Evolutionary conservation across 2,329 filamentous ascomycete species (phyloP).

Genomic region (Aspergillus pseudonomiae): DNA sequence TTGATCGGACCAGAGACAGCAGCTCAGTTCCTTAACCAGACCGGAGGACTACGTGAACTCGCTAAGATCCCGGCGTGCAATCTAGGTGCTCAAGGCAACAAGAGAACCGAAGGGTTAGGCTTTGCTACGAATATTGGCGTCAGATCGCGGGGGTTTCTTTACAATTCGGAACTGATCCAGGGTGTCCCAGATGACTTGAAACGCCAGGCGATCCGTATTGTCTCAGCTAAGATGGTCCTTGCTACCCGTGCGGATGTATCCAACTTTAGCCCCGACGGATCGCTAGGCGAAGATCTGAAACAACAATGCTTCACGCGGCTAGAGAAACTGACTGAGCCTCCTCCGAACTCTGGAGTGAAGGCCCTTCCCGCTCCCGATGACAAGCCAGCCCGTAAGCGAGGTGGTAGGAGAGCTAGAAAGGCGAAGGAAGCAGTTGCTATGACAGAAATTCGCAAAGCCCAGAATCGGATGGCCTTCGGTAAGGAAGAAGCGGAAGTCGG

Average conservation of each 20-base stretch:
- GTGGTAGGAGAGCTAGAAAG: conserved; percentile 84
- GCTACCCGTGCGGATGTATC: conserved; percentile 88
- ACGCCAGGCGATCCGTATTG: conserved; percentile 91
- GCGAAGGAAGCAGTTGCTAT: conserved; percentile 96
- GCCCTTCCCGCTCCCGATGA: conserved; percentile 93
- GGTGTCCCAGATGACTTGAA: conserved; percentile 84
- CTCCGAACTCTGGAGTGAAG: conserved; percentile 82
- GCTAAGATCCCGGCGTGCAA: conserved; percentile 95
- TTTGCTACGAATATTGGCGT: conserved; percentile 91
- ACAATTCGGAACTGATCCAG: conserved; percentile 85
- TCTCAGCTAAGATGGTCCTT: conserved; percentile 90
- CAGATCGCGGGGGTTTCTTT: conserved; percentile 90
- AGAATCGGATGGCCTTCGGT: conserved; percentile 94
- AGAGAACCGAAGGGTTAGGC: conserved; percentile 77
- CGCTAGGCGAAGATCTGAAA: conserved; percentile 78
- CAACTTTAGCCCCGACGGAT: conserved; percentile 78
- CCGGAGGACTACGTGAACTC: conserved; percentile 83
- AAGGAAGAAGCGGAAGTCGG: conserved; percentile 94
- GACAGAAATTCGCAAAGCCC: conserved; percentile 93
- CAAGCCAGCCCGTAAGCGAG: conserved; percentile 89
- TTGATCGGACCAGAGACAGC: conserved; percentile 91
- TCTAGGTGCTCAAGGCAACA: conserved; percentile 84
- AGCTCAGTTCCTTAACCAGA: conserved; percentile 93
- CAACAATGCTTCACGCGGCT: conserved; percentile 81
- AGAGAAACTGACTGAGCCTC: conserved; percentile 89